Evolutionary conservation across 768 basidiomycete genomes (phyloP), one percentile per base, ranked within the genome.

Genomic region (Chiua virens): DNA sequence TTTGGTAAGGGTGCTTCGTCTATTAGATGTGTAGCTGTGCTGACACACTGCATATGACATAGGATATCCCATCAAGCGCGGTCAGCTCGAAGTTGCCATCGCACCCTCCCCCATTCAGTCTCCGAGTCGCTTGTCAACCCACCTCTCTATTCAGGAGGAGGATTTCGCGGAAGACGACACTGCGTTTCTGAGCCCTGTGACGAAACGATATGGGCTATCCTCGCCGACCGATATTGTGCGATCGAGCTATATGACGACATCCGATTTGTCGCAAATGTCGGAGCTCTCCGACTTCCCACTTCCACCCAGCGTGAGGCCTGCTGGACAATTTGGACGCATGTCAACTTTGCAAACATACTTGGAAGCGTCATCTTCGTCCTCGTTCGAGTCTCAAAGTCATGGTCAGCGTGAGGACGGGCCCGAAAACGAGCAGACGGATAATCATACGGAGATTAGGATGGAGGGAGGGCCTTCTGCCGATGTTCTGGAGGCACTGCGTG

Each of bases 201-300:
- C 57, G 17, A 60, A 47, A 37, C 53, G 66, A 14, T 52, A 46
- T 59, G 64, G 52, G 46, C 56, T 27, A 61, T 38, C 56, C 22
- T 67, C 74, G 32, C 32, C 32, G 7, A 54, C 73, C 6, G 65
- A 70, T 30, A 64, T 28, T 44, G 55, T 73, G 5, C 76, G 79
- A 13, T 73, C 75, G 52, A 89, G 87, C 63, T 84, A 78, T 62
- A 71, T 82, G 74, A 89, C 87, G 28, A 76, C 75, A 3, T 85
- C 85, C 0, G 71, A 67, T 34, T 55, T 71, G 10, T 89, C 87
- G 1, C 76, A 77, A 27, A 89, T 89, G 75, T 88, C 87, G 2
- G 75, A 76, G 9, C 75, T 89, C 14, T 87, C 85, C 5, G 87
- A 88, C 59, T 89, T 89, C 62, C 87, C 87, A 2, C 69, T 68